Evolutionary conservation across 2,329 filamentous ascomycete species (phyloP), one percentile per base, ranked within the genome.

Genomic region (Verticillium nonalfalfae): DNA sequence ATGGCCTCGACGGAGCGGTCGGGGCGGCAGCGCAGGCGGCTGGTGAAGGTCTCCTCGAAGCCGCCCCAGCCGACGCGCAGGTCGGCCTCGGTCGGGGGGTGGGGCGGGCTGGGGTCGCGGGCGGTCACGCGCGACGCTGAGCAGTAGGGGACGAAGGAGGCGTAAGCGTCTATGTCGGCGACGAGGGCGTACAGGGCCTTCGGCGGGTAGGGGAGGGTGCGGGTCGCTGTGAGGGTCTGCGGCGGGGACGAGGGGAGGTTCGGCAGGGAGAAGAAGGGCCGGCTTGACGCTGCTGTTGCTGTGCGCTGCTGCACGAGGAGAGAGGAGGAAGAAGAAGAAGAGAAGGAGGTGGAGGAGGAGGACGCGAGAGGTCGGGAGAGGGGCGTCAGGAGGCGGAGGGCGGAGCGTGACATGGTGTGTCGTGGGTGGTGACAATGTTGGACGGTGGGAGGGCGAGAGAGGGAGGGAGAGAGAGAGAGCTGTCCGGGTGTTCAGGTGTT

Each of bases 141-240:
- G 77, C 94, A 96, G 83, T 96, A 97, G 11, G 95, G 95, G n/a
- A 99, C 85, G 81, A 98, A 99, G 66, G 80, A 74, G 40, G 83
- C 80, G 84, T 99, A 99, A 65, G 86, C 86, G 74, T 91, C 85
- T 66, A 99, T 87, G 75, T 97, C 92, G 76, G 93, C 87, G 74
- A 99, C 93, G 60, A 97, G 84, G 67, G 82, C 81, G 84, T 95
- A 99, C 68, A 99, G 87, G 1, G 85, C 80, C 4, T 75, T 70
- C 36, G 86, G 79, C 0, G 87, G 78, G 79, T 96, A 96, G 14
- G 90, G 90, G 14, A 98, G 88, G 4, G 83, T 89, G 64, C 92
- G 90, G 21, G 83, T 81, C 11, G 92, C 93, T 59, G 84, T 85
- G 61, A 98, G 82, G 66, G 79, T 85, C 71, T 93, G 90, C 61